Percentiles rank a stretch among this genome's conserved stretches.
These are phyloP conservation scores for Epichloe hybrida DNA, from an alignment of 2,329 filamentous ascomycete genomes.

Conservation along the genomic window DNA sequence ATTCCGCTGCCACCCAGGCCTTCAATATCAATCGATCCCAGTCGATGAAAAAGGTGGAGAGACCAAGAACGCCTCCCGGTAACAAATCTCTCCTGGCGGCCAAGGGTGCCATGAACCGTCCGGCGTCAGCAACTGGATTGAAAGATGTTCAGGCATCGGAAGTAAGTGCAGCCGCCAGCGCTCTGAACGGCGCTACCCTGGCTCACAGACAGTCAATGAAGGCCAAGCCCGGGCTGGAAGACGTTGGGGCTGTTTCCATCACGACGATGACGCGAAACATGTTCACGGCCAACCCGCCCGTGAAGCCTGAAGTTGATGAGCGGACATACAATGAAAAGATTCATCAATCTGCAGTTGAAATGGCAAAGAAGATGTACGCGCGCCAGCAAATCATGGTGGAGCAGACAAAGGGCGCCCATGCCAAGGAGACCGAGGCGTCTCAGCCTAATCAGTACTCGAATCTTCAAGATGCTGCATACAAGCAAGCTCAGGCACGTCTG, in stretches of 20 bases:
- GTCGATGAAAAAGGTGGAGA: conserved; percentile 13
- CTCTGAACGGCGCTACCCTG: conserved; percentile 57
- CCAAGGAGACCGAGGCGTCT: conserved; percentile 15
- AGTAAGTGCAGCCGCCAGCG: conserved; percentile 44
- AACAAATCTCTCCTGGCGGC: conserved; percentile 62
- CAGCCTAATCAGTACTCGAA: conserved; percentile 45
- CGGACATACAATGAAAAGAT: conserved; percentile 57
- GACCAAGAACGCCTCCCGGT: conserved; percentile 23
- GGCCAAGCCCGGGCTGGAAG: conserved; percentile 34
- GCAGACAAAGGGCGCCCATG: conserved; percentile 29
- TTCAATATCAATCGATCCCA: conserved; percentile 21
- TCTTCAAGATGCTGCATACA: conserved; percentile 78
- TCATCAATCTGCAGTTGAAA: conserved; percentile 71
- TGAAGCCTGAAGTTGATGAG: conserved; percentile 61
- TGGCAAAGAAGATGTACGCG: conserved; percentile 79
- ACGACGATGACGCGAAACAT: conserved; percentile 59
- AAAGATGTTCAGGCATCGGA: conserved; percentile 7
- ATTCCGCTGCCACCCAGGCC: conserved; percentile 22
- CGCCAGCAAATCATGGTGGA: conserved; percentile 51
- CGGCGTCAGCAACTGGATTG: conserved; percentile 4
- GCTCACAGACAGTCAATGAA: conserved; percentile 43
- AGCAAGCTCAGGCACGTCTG: conserved; percentile 69
- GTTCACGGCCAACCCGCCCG: conserved; percentile 63
- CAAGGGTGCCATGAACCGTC: conserved; percentile 51
- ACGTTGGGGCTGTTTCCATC: conserved; percentile 52